These are phyloP conservation scores for Abrus pulchellus DNA, from an alignment of 306 rosid genomes.

Conservation along the genomic window DNA sequence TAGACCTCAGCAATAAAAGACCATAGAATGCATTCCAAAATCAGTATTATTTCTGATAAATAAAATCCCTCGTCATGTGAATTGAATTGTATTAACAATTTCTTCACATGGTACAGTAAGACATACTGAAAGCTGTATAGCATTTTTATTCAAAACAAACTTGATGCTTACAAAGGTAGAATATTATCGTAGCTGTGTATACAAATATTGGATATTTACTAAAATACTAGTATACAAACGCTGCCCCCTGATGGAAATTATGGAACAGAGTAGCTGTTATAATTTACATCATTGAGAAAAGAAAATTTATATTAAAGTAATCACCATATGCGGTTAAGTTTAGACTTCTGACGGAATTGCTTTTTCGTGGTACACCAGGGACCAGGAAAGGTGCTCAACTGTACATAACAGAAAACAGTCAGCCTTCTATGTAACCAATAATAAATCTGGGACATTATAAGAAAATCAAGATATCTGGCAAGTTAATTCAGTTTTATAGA, in stretches of 20 bases:
- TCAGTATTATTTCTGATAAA: not conserved
- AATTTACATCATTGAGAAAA: not conserved
- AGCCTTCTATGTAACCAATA: constrained; percentile 1
- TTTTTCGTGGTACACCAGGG: constrained; percentile 76
- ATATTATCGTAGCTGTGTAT: not conserved
- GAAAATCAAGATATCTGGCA: not conserved
- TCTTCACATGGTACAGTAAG: not conserved
- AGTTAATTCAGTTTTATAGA: not conserved
- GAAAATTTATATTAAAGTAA: not conserved
- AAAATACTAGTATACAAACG: not conserved
- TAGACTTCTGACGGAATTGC: constrained; percentile 71
- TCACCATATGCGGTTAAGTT: constrained; percentile 64
- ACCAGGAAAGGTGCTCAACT: constrained; percentile 84
- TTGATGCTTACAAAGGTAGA: not conserved
- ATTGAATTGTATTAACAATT: not conserved
- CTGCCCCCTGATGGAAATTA: not conserved
- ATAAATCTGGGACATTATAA: constrained; percentile 10
- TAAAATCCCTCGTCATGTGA: constrained; percentile 3
- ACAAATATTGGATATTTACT: not conserved
- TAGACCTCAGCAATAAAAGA: no score
- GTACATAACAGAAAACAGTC: constrained; percentile 37
- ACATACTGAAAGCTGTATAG: not conserved
- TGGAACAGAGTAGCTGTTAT: not conserved
- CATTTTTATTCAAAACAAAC: not conserved
- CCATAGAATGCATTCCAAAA: not conserved